A percentile compares a stretch with the other conserved stretches of the same genome.
phyloP scores from a whole-genome alignment of 2,329 filamentous ascomycete genomes.

The Monosporascus cannonballus region DNA sequence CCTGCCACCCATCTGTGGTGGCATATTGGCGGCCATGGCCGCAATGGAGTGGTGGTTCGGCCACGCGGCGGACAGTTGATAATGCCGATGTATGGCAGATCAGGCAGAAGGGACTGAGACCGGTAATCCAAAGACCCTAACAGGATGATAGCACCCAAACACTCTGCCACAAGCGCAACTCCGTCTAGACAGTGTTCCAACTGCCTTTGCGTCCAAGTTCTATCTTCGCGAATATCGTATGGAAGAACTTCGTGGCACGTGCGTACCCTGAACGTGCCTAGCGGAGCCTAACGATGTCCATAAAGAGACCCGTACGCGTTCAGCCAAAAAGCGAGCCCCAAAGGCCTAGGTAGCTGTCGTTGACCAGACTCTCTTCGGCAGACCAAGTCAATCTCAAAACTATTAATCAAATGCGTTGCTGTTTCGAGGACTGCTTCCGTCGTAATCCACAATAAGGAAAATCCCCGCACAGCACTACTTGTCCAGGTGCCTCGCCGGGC shows the following conservation, averaged over 20 bases:
- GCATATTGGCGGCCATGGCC: conserved; percentile 57
- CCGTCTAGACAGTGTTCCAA: neutral
- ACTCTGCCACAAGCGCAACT: neutral
- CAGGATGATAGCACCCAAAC: neutral
- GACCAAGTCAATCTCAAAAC: too few species aligned
- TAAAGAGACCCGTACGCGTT: conserved; percentile 5
- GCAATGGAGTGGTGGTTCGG: conserved; percentile 21
- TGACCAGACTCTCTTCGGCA: too few species aligned
- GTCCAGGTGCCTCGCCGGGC: neutral
- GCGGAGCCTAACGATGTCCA: conserved; percentile 11
- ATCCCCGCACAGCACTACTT: neutral
- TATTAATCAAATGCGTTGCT: too few species aligned
- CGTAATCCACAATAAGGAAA: neutral
- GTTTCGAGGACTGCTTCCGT: too few species aligned
- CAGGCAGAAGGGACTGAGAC: neutral
- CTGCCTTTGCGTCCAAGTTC: neutral
- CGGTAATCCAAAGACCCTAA: neutral
- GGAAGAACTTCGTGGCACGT: neutral
- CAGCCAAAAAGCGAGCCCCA: neutral
- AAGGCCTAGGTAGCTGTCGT: neutral
- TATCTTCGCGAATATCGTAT: neutral
- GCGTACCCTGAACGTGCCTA: conserved; percentile 5
- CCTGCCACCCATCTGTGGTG: conserved; percentile 47
- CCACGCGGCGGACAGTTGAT: conserved; percentile 7
- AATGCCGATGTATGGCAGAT: neutral